Base-by-base conservation (phyloP, 2,329 filamentous ascomycete species). In the Torrubiella hemipterigena region DNA sequence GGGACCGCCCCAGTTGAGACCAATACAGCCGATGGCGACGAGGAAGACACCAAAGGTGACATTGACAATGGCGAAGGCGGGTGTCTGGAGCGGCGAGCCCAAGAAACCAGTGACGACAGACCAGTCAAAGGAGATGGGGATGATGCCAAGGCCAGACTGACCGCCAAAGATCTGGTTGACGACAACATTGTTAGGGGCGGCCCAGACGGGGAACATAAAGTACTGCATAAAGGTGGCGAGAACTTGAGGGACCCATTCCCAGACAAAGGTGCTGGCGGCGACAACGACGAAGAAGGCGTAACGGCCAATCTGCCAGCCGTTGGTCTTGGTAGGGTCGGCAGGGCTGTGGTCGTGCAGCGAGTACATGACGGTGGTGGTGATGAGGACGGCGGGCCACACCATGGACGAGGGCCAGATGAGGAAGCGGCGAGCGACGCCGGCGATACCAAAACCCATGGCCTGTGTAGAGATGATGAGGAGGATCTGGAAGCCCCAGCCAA, bases 81-180 rank as follows among this genome's bases (percentile, higher is more conserved):
- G 73, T 2, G 69, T 62, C 34, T 74, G 71, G 16, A 77, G 51
- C 7, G 72, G 73, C n/a, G 63, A 69, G 9, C 53, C 49, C 31
- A 70, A 56, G 43, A 67, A 77, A 9, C 65, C 71, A 2, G 67
- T 63, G 36, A 77, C 59, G 32, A 72, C 62, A 30, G 65, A 68
- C 76, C 77, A 81, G 51, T 81, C 76, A 35, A 81, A 73, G 0
- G 74, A 77, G 11, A 79, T 63, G 9, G 75, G 75, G 17, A 80
- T 58, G 10, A 81, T 52, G 1, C 69, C 73, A 5, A 80, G 53
- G 1, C 76, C 75, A 6, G 67, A 68, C 33, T 62, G 61, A 6
- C 71, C 73, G 4, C 76, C 76, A 36, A 80, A 80, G 6, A 81
- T 45, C 45, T 80, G 74, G 46, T 81, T 81, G 35, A 80, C 54